Evolutionary conservation across 306 rosid species (phyloP).

Genomic region (Quercus aquifolioides): DNA sequence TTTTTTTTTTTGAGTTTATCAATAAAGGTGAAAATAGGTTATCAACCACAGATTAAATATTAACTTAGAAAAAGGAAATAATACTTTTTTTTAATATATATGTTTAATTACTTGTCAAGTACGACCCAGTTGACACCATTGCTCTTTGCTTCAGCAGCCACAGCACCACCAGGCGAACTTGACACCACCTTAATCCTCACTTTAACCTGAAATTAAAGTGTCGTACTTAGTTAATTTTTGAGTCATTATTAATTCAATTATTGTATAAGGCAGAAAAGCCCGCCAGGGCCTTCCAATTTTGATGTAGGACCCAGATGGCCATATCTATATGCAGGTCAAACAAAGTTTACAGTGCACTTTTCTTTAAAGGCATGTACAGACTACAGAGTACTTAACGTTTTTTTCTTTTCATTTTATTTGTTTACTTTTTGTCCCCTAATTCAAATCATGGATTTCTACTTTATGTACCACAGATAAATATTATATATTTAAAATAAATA

Average conservation of each 20-base stretch:
- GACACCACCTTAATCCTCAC: constrained; percentile 87
- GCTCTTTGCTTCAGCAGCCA: constrained; percentile 86
- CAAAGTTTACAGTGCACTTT: too few species aligned
- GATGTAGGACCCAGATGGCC: too few species aligned
- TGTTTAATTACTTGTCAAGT: constrained; percentile 94
- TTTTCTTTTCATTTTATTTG: too few species aligned
- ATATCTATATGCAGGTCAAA: too few species aligned
- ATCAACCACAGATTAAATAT: constrained; percentile 17
- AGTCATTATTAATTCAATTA: neutral
- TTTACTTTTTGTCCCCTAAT: neutral
- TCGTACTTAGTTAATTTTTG: neutral
- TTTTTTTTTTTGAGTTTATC: too few species aligned
- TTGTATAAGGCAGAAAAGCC: neutral
- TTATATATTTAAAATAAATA: too few species aligned
- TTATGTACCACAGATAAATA: neutral
- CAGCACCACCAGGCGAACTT: constrained; percentile 69
- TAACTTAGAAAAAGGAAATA: constrained; percentile 59
- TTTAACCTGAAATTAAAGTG: constrained; percentile 52
- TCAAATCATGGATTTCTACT: neutral
- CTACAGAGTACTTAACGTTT: too few species aligned
- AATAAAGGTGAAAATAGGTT: constrained; percentile 3
- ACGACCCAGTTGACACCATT: constrained; percentile 91
- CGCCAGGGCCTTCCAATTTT: neutral
- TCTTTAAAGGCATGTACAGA: too few species aligned
- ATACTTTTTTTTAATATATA: constrained; percentile 53